Percentiles rank a stretch among this genome's conserved stretches.
Evolutionary conservation across 768 basidiomycete genomes (phyloP).

Genomic region (Podaxis sp.): DNA sequence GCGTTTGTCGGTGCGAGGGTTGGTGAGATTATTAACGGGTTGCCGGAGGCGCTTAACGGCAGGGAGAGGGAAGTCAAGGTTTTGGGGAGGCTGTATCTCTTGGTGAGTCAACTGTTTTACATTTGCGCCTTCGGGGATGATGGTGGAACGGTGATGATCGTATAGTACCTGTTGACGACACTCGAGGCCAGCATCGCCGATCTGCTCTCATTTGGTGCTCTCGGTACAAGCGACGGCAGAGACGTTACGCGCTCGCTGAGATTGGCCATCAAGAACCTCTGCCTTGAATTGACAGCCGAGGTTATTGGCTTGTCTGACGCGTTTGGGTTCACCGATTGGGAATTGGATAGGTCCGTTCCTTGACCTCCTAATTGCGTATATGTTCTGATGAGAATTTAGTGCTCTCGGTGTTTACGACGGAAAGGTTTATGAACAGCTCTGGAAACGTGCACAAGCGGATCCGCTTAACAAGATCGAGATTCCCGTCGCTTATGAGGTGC

Average conservation of each 20-base stretch:
- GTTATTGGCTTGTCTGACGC: constrained; percentile 67
- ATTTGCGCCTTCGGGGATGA: not conserved
- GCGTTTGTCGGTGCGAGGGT: constrained; percentile 62
- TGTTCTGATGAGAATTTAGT: constrained; percentile 24
- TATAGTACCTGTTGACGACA: constrained; percentile 56
- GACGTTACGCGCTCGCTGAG: constrained; percentile 50
- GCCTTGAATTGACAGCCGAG: constrained; percentile 53
- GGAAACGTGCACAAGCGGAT: constrained; percentile 52
- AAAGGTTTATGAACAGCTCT: constrained; percentile 63
- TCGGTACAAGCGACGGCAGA: constrained; percentile 20
- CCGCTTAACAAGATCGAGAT: constrained; percentile 53
- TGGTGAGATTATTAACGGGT: constrained; percentile 37
- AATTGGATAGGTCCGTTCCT: constrained; percentile 53
- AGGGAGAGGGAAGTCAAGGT: constrained; percentile 22
- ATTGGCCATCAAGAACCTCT: constrained; percentile 42
- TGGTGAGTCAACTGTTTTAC: constrained; percentile 30
- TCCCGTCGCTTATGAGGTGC: constrained; percentile 53
- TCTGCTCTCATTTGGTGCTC: constrained; percentile 51
- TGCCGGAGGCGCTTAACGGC: constrained; percentile 18
- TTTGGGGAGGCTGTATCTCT: constrained; percentile 33
- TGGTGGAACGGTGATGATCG: not conserved
- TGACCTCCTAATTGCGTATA: not conserved
- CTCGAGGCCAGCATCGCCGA: constrained; percentile 54
- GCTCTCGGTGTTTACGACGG: constrained; percentile 63
- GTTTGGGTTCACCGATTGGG: constrained; percentile 74